Percentiles rank a stretch among this genome's conserved stretches.
Conservation (phyloP, 2,329 filamentous ascomycete genomes). For the Neoscytalidium dimidiatum region DNA sequence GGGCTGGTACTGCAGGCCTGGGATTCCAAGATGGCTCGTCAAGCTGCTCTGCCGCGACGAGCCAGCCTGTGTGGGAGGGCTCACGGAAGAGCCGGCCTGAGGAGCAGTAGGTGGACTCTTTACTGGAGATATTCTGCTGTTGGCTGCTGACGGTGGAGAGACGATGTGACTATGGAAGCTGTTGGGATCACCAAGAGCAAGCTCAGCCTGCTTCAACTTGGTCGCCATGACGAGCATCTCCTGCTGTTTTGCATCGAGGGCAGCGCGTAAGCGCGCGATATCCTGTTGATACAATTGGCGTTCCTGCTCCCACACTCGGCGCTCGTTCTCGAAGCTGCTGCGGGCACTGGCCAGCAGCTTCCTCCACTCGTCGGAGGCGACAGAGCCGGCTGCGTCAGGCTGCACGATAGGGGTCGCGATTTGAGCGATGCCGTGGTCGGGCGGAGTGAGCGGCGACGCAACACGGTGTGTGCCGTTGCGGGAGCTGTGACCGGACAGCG, state of each 20-base stretch:
- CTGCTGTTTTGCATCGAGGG: slow-evolving; percentile 16
- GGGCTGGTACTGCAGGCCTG: slow-evolving; percentile 1
- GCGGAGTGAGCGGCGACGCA: slow-evolving; percentile 16
- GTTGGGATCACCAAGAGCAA: slow-evolving; percentile 12
- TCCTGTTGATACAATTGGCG: slow-evolving; percentile 16
- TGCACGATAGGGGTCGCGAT: neutral
- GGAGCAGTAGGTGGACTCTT: neutral
- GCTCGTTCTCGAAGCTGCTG: slow-evolving; percentile 14
- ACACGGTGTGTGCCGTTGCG: slow-evolving; percentile 9
- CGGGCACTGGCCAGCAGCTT: slow-evolving; percentile 15
- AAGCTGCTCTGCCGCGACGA: neutral
- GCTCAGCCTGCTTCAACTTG: slow-evolving; percentile 19
- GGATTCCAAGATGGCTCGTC: neutral
- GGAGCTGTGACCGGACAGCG: slow-evolving; percentile 10
- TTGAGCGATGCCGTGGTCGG: slow-evolving; percentile 14
- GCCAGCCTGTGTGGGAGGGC: neutral
- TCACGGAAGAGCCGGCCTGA: neutral
- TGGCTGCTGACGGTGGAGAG: slow-evolving; percentile 9
- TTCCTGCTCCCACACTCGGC: slow-evolving; percentile 19
- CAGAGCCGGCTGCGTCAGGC: neutral
- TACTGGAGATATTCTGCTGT: slow-evolving; percentile 7
- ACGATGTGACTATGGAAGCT: slow-evolving; percentile 17
- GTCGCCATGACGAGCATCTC: slow-evolving; percentile 18
- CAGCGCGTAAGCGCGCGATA: slow-evolving; percentile 1
- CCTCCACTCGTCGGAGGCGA: slow-evolving; percentile 17